Conservation (phyloP, 805 yeast species). For the Metschnikowia similis region DNA sequence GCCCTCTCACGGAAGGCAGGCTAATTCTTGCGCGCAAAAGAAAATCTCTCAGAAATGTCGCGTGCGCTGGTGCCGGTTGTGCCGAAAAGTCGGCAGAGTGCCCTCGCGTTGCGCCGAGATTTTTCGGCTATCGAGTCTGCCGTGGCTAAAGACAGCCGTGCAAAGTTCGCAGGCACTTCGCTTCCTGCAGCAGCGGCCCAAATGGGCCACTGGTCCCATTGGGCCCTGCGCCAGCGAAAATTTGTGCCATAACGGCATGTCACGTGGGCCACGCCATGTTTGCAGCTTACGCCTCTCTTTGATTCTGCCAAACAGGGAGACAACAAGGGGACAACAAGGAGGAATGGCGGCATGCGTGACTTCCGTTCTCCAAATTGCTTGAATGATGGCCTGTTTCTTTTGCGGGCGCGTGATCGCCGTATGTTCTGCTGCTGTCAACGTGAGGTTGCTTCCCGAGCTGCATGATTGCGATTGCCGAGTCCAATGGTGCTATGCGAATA, state of each 20-base stretch:
- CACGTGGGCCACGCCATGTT: background rate
- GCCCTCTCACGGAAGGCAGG: background rate
- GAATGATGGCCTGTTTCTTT: too few relatives aligned
- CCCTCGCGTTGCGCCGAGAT: background rate
- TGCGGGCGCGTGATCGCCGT: too few relatives aligned
- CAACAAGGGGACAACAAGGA: too few relatives aligned
- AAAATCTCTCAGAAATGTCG: constrained; percentile 16
- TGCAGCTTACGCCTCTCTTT: background rate
- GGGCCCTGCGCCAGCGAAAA: background rate
- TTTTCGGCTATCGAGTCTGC: background rate
- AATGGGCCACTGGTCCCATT: background rate
- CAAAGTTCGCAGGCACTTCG: background rate
- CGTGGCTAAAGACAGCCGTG: background rate
- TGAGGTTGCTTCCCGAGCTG: too few relatives aligned
- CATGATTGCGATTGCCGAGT: too few relatives aligned
- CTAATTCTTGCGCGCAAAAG: background rate
- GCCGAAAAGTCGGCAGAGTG: constrained; percentile 3
- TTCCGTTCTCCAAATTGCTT: too few relatives aligned
- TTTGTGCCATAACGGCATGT: background rate
- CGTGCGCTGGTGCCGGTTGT: constrained; percentile 5
- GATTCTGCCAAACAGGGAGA: too few relatives aligned
- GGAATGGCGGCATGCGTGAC: too few relatives aligned
- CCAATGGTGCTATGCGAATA: too few relatives aligned
- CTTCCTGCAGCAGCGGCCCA: background rate
- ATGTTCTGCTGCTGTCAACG: too few relatives aligned